Evolutionary conservation across 1,139 yeast genomes (phyloP), one percentile per base, ranked within the genome.

Genomic region (Yamadazyma epiphylla): DNA sequence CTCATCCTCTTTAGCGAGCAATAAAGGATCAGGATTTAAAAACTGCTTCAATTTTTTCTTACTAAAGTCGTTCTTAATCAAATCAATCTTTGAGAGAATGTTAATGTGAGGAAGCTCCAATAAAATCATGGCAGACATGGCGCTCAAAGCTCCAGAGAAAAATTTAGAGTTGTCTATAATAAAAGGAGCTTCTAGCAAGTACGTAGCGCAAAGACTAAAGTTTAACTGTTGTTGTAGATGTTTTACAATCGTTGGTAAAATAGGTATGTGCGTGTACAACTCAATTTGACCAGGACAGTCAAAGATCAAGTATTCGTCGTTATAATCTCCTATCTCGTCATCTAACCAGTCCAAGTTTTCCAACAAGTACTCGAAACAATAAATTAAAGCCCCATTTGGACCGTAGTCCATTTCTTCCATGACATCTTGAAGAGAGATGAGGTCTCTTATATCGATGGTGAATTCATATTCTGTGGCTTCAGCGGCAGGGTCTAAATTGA

Each of bases 241-340:
- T 43, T 77, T 79, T 7, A 87, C 94, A 11, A 91, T 77, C 4
- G 87, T 74, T 3, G 98, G 98, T 28, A 91, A 66, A 5, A 88
- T 91, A 0, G 98, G 97, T 20, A 89, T 78, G 56, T 91, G 99
- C 3, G 96, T 88, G 55, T 91, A 91, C 24, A 91, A 70, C 55
- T 91, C 99, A 40, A 94, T 89, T 55, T 91, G 99, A 2, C 98
- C 98, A 0, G 99, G 99, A 57, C 97, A 89, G 55, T 94, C 99
- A 55, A 91, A 87, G 22, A 91, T 87, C 42, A 91, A 65, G 48
- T 87, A 91, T 50, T 91, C 97, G 49, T 94, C 97, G 45, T 85
- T 89, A 52, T 68, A 88, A 40, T 88, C 96, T 8, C 96, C 96
- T 41, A 94, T 81, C 51, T 88, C 95, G 46, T 87, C 95, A 47